Conservation (phyloP, 345 rosid genomes). For the Salix suchowensis region DNA sequence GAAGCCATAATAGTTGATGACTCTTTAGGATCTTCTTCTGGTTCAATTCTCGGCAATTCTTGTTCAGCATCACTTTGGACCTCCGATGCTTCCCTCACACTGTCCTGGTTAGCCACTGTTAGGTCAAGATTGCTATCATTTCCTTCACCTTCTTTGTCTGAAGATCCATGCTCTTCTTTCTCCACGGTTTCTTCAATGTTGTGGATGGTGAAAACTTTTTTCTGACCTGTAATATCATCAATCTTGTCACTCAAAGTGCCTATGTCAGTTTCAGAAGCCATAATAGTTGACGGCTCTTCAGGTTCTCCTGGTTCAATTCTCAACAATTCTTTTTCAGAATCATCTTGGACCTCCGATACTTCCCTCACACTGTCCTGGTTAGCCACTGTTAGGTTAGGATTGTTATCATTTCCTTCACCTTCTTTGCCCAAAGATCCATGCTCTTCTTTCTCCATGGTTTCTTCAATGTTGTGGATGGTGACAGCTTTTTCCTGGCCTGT, state of each 20-base stretch:
- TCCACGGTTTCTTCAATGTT: constrained; percentile 5
- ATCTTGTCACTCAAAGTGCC: not conserved
- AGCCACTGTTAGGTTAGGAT: not conserved
- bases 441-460: not conserved
- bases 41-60: not conserved
- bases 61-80: too few species aligned
- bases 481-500: not conserved
- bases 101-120: not conserved
- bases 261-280: constrained; percentile 2
- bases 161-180: not conserved
- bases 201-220: constrained; percentile 3
- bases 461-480: constrained; percentile 8
- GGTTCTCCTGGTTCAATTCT: not conserved
- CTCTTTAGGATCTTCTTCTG: constrained; percentile 5
- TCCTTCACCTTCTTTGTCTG: not conserved
- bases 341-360: too few species aligned
- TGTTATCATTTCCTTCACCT: not conserved
- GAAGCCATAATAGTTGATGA: not conserved
- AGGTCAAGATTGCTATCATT: not conserved
- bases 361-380: not conserved
- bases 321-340: too few species aligned
- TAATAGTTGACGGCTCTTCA: not conserved
- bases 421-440: not conserved
- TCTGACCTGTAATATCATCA: not conserved
- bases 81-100: not conserved